phyloP scores from a whole-genome alignment of 441 rosid genomes.

The Macaranga tanarius region DNA sequence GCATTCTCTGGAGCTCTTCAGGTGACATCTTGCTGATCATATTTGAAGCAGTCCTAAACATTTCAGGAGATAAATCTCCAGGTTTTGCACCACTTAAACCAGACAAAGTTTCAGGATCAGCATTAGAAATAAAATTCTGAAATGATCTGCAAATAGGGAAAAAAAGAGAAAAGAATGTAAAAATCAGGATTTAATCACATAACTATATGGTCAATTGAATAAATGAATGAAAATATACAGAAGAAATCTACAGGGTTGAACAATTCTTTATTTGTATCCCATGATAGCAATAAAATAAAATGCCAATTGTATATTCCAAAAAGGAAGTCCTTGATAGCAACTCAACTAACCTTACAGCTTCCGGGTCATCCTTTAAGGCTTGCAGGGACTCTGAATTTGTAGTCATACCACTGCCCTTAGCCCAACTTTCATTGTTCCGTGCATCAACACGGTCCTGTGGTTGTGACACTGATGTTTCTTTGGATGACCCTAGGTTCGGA shows the following conservation, averaged over 20 bases:
- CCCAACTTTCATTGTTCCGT: constrained; percentile 23
- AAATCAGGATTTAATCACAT: not conserved
- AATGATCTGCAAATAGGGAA: constrained; percentile 55
- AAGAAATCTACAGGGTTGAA: not conserved
- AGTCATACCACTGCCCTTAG: constrained; percentile 24
- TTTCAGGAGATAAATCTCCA: constrained; percentile 72
- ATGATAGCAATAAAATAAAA: not conserved
- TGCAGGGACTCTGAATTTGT: constrained; percentile 51
- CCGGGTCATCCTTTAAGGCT: constrained; percentile 71
- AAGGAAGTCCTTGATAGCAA: not conserved
- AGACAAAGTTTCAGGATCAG: constrained; percentile 71
- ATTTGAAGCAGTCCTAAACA: constrained; percentile 74
- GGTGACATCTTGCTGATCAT: constrained; percentile 90
- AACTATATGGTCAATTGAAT: not conserved
- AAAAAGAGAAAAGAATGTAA: not conserved
- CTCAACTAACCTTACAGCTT: constrained; percentile 62
- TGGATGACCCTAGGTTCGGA: constrained; percentile 33
- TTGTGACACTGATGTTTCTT: constrained; percentile 32
- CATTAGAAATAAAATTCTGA: constrained; percentile 72
- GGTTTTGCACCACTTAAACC: constrained; percentile 66
- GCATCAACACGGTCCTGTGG: constrained; percentile 28
- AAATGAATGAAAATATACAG: not conserved
- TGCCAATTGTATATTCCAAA: not conserved
- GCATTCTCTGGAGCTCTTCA: constrained; percentile 82
- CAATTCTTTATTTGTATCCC: not conserved